Evolutionary conservation across 495 filamentous ascomycete genomes (phyloP).

Genomic region (Penicillium pulvis): DNA sequence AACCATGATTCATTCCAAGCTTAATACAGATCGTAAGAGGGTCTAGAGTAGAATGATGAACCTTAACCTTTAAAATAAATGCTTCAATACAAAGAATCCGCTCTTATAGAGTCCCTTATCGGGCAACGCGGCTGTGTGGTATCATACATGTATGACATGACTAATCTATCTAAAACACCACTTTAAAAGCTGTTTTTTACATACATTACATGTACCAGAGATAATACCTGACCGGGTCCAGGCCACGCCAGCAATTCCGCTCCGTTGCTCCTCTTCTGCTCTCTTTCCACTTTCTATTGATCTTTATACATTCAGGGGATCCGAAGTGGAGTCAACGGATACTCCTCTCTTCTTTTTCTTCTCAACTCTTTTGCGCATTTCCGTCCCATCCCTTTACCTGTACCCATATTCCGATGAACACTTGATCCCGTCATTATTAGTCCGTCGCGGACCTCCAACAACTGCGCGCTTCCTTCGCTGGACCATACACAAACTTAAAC

Average conservation of each 20-base stretch:
- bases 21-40: background rate
- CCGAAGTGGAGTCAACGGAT: background rate
- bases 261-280: background rate
- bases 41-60: too few relatives aligned
- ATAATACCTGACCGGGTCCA: conserved; percentile 10
- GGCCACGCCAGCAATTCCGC: conserved; percentile 24
- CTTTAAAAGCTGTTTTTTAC: conserved; percentile 1
- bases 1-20: background rate
- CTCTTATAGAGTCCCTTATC: conserved; percentile 29
- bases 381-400: conserved; percentile 1
- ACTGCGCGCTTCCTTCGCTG: background rate
- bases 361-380: conserved; percentile 27
- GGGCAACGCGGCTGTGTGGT: conserved; percentile 8
- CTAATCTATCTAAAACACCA: background rate
- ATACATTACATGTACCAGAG: conserved; percentile 8
- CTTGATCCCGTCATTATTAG: conserved; percentile 14
- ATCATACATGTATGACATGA: background rate
- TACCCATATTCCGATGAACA: conserved; percentile 20
- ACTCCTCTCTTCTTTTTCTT: conserved; percentile 26
- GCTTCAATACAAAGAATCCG: background rate
- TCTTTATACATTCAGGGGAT: background rate
- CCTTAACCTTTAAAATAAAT: too few relatives aligned
- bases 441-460: conserved; percentile 19
- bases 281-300: conserved; percentile 2
- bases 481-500: background rate